phyloP scores from a whole-genome alignment of 192 early-diverging fungal genomes.

The Linnemannia schmuckeri region DNA sequence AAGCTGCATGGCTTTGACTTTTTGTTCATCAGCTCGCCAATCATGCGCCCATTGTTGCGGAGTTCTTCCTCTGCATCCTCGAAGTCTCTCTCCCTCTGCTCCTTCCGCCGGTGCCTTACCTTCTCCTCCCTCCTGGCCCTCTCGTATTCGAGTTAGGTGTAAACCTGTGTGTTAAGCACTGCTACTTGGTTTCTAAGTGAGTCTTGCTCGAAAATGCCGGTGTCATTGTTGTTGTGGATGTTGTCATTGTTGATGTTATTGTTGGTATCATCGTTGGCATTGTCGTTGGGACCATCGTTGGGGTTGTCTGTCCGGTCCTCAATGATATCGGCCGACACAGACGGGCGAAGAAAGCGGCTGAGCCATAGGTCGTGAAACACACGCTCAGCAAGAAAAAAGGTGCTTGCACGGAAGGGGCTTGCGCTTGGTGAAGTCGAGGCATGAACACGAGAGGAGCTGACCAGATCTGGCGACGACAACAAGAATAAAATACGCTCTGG shows the following conservation, averaged over 20 bases:
- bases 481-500: conserved; percentile 7
- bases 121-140: conserved; percentile 14
- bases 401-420: conserved; percentile 23
- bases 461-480: conserved; percentile 19
- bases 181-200: conserved; percentile 15
- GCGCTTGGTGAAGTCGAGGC: conserved; percentile 16
- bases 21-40: conserved; percentile 4
- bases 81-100: conserved; percentile 16
- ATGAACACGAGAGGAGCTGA: conserved; percentile 16
- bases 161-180: conserved; percentile 9
- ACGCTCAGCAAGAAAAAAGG: conserved; percentile 22
- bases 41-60: conserved; percentile 10
- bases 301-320: not conserved
- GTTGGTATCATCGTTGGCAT: conserved; percentile 1
- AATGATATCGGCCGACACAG: not conserved
- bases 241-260: not conserved
- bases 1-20: conserved; percentile 4
- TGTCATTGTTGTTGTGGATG: conserved; percentile 1
- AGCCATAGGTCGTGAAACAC: conserved; percentile 24
- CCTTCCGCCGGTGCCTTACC: conserved; percentile 4
- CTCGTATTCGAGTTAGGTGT: conserved; percentile 16
- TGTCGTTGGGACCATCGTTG: not conserved
- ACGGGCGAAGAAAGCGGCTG: conserved; percentile 24
- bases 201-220: conserved; percentile 10
- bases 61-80: conserved; percentile 12